These are phyloP conservation scores for Plenodomus tracheiphilus DNA, from an alignment of 2,329 filamentous ascomycete species.

Conservation along the genomic window DNA sequence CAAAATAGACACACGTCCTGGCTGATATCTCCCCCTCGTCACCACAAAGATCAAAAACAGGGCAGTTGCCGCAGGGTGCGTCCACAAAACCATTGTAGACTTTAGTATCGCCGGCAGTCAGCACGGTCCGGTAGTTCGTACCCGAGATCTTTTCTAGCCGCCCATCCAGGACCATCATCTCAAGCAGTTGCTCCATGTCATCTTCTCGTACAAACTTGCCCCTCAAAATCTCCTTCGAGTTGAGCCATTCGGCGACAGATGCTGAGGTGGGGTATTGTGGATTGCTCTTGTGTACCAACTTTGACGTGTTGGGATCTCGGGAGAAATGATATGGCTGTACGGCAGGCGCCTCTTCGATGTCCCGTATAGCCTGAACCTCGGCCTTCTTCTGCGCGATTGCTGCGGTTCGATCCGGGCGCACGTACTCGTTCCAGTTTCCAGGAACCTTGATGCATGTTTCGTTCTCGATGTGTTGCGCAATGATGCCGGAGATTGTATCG, in stretches of 20 bases:
- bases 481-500: conserved; percentile 70
- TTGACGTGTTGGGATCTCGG: conserved; percentile 22
- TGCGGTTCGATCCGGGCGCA: conserved; percentile 41
- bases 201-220: conserved; percentile 66
- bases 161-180: conserved; percentile 87
- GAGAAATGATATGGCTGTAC: conserved; percentile 29
- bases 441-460: conserved; percentile 69
- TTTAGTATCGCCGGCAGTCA: conserved; percentile 47
- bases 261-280: conserved; percentile 78
- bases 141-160: conserved; percentile 68
- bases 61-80: conserved; percentile 86
- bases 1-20: conserved; percentile 88
- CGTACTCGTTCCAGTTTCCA: conserved; percentile 47
- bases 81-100: conserved; percentile 79
- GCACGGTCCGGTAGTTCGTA: conserved; percentile 54
- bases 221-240: conserved; percentile 68
- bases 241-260: conserved; percentile 76
- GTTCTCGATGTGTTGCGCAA: conserved; percentile 73
- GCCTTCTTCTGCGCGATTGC: conserved; percentile 43
- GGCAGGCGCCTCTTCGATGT: conserved; percentile 40
- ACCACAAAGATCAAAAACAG: conserved; percentile 89
- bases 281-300: conserved; percentile 63
- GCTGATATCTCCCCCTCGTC: conserved; percentile 90
- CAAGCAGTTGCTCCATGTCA: conserved; percentile 82
- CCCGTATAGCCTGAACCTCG: conserved; percentile 32